phyloP scores from a whole-genome alignment of 169 alveolate genomes.

The Cyclospora cayetanensis region DNA sequence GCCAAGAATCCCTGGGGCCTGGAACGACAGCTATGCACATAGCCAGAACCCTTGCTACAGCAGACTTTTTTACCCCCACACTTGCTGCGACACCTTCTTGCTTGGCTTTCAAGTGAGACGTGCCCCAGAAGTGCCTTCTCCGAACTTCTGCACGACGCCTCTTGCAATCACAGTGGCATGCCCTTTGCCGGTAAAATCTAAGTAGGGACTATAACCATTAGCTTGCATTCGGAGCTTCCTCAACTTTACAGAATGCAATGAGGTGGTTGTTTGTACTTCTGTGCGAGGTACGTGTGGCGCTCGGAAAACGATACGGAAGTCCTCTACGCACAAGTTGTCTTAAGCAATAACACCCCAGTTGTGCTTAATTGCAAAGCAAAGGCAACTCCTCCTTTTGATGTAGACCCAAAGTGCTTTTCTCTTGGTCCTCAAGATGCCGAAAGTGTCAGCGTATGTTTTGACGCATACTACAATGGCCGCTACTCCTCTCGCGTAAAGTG shows the following conservation, averaged over 20 bases:
- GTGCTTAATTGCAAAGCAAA: conserved; percentile 86
- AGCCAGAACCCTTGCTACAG: conserved; percentile 48
- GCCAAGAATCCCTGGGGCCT: conserved; percentile 68
- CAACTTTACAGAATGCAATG: neutral
- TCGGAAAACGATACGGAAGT: conserved; percentile 18
- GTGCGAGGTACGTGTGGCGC: conserved; percentile 36
- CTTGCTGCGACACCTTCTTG: conserved; percentile 39
- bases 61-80: conserved; percentile 58
- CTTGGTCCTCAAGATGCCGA: conserved; percentile 84
- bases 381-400: conserved; percentile 88
- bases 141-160: neutral
- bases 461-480: conserved; percentile 79
- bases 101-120: conserved; percentile 52
- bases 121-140: neutral
- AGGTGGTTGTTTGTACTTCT: neutral
- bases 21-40: conserved; percentile 64
- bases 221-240: neutral
- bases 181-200: neutral
- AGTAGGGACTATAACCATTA: neutral
- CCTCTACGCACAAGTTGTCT: conserved; percentile 80
- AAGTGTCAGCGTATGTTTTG: conserved; percentile 88
- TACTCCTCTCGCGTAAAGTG: conserved; percentile 63
- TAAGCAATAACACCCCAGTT: conserved; percentile 86
- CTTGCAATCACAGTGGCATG: neutral
- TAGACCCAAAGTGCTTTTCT: conserved; percentile 81